Evolutionary conservation across 108 stramenopile genomes (phyloP).

Genomic region (Aurantiochytrium sp.): DNA sequence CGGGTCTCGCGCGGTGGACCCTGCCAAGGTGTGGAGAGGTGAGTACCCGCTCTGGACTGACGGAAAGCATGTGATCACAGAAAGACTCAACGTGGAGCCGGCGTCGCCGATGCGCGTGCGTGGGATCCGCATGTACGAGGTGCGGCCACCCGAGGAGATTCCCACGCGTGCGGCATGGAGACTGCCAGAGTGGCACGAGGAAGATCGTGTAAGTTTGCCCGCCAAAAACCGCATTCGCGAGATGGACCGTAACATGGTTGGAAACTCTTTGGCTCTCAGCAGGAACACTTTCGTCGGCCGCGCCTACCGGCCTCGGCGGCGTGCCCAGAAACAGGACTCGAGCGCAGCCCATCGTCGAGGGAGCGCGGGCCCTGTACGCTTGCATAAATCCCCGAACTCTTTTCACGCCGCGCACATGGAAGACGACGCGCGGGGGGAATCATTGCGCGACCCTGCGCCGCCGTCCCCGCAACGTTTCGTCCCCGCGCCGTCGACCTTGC

Average conservation of each 20-base stretch:
- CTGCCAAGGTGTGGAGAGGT: neutral
- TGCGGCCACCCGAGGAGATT: neutral
- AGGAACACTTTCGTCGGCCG: neutral
- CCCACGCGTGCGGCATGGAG: neutral
- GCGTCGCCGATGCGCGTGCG: neutral
- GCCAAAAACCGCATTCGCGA: neutral
- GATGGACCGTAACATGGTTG: neutral
- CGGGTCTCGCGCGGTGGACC: neutral
- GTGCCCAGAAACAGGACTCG: neutral
- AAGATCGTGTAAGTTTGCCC: neutral
- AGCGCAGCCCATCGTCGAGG: neutral
- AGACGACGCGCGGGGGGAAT: no score
- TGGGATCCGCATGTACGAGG: neutral
- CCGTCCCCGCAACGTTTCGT: neutral
- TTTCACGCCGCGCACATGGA: no score
- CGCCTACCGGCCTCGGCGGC: neutral
- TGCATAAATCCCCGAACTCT: neutral
- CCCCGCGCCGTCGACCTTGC: neutral
- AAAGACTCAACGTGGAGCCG: neutral
- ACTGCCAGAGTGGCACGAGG: neutral
- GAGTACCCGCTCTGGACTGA: neutral
- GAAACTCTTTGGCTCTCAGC: neutral
- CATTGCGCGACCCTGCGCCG: neutral
- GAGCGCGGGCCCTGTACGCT: neutral
- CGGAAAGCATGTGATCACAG: conserved; percentile 5